A percentile compares a stretch with the other conserved stretches of the same genome.
Conservation (phyloP, 2,329 filamentous ascomycete genomes). For the Stagonosporopsis chrysanthemi region DNA sequence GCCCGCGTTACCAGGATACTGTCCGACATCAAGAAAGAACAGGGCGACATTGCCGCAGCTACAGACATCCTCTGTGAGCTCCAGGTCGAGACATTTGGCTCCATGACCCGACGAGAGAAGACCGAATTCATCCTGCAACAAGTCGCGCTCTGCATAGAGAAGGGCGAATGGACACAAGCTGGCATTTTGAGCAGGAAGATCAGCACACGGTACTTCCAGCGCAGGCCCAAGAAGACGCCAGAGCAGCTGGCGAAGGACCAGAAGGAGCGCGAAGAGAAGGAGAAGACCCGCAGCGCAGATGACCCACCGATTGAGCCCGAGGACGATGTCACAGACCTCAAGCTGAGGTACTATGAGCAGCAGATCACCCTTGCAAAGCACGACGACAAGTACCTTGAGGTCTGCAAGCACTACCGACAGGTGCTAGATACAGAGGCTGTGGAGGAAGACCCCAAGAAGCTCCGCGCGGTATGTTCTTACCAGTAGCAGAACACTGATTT, state of each 20-base stretch:
- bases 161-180: conserved; percentile 94
- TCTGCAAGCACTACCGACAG: conserved; percentile 97
- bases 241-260: conserved; percentile 91
- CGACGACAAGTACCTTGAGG: conserved; percentile 95
- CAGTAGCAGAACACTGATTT: background rate
- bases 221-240: conserved; percentile 87
- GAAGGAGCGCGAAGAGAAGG: conserved; percentile 85
- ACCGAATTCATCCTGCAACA: conserved; percentile 98
- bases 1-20: conserved; percentile 94
- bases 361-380: conserved; percentile 96
- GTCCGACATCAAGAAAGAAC: conserved; percentile 95
- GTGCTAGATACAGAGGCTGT: conserved; percentile 96
- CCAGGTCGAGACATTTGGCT: conserved; percentile 98
- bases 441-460: conserved; percentile 84
- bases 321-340: conserved; percentile 94
- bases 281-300: conserved; percentile 79
- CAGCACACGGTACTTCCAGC: conserved; percentile 87
- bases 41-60: conserved; percentile 89
- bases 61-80: conserved; percentile 95
- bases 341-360: conserved; percentile 95
- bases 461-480: conserved; percentile 74
- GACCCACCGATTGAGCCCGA: conserved; percentile 76
- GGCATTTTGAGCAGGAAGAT: conserved; percentile 95
- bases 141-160: conserved; percentile 93
- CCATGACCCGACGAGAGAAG: conserved; percentile 97